Percentiles rank a stretch among this genome's conserved stretches.
phyloP scores from a whole-genome alignment of 169 alveolate species.

The Eimeria brunetti region DNA sequence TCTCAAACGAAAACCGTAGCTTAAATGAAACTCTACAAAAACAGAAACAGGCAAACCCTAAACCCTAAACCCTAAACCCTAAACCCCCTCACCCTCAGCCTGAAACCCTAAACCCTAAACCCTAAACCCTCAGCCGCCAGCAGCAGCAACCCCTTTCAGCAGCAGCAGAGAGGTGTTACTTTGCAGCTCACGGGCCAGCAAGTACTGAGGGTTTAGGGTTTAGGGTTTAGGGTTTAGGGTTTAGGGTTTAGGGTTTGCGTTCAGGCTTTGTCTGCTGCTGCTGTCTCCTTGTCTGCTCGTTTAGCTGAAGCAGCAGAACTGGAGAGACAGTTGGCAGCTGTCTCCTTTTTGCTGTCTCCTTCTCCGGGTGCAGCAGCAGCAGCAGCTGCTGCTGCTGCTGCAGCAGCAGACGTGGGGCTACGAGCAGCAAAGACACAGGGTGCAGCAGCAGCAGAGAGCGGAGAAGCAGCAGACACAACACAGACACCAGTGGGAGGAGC shows the following conservation, averaged over 20 bases:
- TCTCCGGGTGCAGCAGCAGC: not conserved
- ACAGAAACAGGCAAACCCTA: slow-evolving; percentile 21
- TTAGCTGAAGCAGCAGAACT: not conserved
- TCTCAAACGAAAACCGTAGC: not conserved
- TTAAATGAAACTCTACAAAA: not conserved
- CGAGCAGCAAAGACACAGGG: not conserved
- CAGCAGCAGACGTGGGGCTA: not conserved
- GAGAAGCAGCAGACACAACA: not conserved
- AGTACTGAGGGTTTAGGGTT: not conserved
- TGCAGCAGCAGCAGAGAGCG: not conserved
- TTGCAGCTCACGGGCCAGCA: not conserved
- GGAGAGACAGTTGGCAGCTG: too few relatives aligned
- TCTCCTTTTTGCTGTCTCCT: not conserved
- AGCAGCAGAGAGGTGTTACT: not conserved
- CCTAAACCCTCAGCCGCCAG: not conserved
- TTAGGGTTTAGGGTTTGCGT: slow-evolving; percentile 8
- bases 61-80: slow-evolving; percentile 25
- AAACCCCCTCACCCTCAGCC: not conserved
- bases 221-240: slow-evolving; percentile 16
- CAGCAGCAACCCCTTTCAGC: not conserved
- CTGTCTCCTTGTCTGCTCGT: not conserved
- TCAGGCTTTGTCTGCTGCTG: not conserved
- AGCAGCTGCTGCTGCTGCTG: not conserved
- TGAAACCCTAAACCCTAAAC: not conserved
- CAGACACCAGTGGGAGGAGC: not conserved